phyloP scores from a whole-genome alignment of 2,329 filamentous ascomycete species.

The Coniochaeta ligniaria region DNA sequence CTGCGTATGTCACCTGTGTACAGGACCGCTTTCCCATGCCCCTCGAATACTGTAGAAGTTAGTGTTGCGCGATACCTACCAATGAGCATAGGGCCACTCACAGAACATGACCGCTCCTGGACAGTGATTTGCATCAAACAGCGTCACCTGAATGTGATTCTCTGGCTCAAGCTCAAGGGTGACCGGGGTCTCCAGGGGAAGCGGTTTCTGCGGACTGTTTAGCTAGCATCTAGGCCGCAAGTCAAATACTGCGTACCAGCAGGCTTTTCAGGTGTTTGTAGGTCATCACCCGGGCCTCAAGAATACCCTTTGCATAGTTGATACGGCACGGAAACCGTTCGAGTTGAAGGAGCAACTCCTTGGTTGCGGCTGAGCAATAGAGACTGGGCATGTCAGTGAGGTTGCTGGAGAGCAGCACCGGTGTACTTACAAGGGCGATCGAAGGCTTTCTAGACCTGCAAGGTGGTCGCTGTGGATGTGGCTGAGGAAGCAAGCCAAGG shows the following conservation, averaged over 20 bases:
- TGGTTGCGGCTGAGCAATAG: conserved; percentile 82
- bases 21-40: conserved; percentile 61
- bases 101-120: conserved; percentile 84
- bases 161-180: conserved; percentile 65
- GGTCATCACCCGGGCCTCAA: conserved; percentile 66
- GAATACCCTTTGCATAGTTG: conserved; percentile 70
- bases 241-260: conserved; percentile 35
- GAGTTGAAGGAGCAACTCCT: conserved; percentile 71
- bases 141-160: conserved; percentile 66
- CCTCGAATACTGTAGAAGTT: conserved; percentile 58
- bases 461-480: conserved; percentile 93
- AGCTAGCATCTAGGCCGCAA: neutral
- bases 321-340: conserved; percentile 74
- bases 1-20: conserved; percentile 88
- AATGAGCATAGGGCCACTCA: conserved; percentile 22
- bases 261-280: conserved; percentile 70
- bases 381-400: conserved; percentile 37
- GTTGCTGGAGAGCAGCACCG: neutral
- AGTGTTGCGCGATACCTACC: neutral
- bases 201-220: conserved; percentile 51
- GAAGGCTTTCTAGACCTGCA: conserved; percentile 67
- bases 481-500: conserved; percentile 80
- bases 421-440: conserved; percentile 59
- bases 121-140: conserved; percentile 91
- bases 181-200: conserved; percentile 77